phyloP scores from a whole-genome alignment of 331 rosid species.

The Malus hybrid region DNA sequence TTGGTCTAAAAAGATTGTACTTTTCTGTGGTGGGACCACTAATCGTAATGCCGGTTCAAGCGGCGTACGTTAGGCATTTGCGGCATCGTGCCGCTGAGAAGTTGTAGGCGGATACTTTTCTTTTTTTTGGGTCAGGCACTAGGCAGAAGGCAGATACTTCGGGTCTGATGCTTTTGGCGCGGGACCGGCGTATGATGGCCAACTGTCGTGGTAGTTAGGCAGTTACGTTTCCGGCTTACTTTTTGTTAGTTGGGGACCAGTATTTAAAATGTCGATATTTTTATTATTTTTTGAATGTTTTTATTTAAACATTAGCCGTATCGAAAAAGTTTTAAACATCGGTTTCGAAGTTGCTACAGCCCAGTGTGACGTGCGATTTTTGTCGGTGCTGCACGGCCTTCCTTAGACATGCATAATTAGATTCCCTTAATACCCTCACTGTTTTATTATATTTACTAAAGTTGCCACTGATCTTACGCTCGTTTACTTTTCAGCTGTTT shows the following conservation, averaged over 20 bases:
- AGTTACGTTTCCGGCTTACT: conserved; percentile 20
- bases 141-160: background rate
- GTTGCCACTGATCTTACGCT: background rate
- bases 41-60: background rate
- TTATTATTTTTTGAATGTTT: no score
- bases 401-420: background rate
- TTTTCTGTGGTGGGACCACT: background rate
- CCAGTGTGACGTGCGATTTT: conserved; percentile 28
- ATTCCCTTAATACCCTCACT: background rate
- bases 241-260: background rate
- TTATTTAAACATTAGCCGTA: no score
- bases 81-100: background rate
- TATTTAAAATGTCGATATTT: no score
- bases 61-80: background rate
- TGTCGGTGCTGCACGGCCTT: conserved; percentile 43
- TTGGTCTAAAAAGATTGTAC: background rate
- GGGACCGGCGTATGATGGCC: conserved; percentile 13
- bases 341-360: background rate
- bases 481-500: conserved; percentile 25
- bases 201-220: conserved; percentile 31
- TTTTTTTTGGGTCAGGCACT: no score
- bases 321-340: no score
- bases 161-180: background rate
- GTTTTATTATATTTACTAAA: background rate
- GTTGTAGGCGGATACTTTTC: background rate